phyloP scores from a whole-genome alignment of 2,329 filamentous ascomycete species.

The Peltaster fructicola region DNA sequence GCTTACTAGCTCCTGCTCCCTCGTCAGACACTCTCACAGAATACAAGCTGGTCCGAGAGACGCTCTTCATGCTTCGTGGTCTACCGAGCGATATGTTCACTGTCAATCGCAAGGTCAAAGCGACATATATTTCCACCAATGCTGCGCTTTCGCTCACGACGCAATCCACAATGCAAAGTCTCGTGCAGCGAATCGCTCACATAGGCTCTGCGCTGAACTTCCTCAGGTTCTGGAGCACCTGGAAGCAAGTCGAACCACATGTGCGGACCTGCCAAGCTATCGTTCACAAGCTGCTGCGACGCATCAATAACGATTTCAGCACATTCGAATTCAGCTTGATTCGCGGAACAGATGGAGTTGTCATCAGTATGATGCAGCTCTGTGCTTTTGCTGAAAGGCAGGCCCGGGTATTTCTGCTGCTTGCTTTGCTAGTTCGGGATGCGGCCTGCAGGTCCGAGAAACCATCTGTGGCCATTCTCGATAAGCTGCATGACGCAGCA shows the following conservation, averaged over 20 bases:
- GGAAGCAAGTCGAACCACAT: slow-evolving; percentile 19
- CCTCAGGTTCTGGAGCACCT: slow-evolving; percentile 32
- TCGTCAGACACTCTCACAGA: slow-evolving; percentile 39
- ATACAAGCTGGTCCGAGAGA: slow-evolving; percentile 55
- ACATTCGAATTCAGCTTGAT: slow-evolving; percentile 44
- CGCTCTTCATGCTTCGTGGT: slow-evolving; percentile 71
- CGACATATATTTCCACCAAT: slow-evolving; percentile 5
- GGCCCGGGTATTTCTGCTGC: slow-evolving; percentile 1
- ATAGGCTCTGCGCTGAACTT: slow-evolving; percentile 31
- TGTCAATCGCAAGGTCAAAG: slow-evolving; percentile 11
- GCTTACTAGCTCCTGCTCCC: slow-evolving; percentile 22
- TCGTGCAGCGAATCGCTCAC: slow-evolving; percentile 28
- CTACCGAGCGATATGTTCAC: slow-evolving; percentile 55
- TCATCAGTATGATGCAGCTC: slow-evolving; percentile 53
- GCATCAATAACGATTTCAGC: slow-evolving; percentile 43
- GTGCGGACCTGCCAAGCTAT: slow-evolving; percentile 55
- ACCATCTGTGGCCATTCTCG: slow-evolving; percentile 57
- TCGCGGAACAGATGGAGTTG: slow-evolving; percentile 31
- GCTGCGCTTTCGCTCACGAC: slow-evolving; percentile 3
- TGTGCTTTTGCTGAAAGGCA: slow-evolving; percentile 35
- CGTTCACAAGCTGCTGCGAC: slow-evolving; percentile 36
- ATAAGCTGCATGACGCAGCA: slow-evolving; percentile 56
- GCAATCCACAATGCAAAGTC: slow-evolving; percentile 16
- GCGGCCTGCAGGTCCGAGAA: neutral
- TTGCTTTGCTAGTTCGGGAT: neutral